Conservation (phyloP, 1,139 yeast species). For the Saccharomycopsis hybrid region DNA sequence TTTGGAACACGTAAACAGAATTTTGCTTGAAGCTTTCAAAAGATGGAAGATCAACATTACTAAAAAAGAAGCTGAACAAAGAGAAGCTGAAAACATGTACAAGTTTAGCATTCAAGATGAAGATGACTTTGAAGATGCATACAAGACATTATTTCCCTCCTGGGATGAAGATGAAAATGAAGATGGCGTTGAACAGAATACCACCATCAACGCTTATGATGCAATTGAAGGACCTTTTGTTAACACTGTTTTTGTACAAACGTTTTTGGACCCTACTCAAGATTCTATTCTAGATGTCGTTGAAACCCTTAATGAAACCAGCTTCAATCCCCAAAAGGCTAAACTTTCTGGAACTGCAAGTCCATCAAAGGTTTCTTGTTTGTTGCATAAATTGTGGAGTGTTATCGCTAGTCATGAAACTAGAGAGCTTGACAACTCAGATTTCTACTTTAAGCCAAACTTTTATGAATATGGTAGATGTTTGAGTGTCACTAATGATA, state of each 20-base stretch:
- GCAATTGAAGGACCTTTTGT: slow-evolving; percentile 20
- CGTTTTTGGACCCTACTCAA: not conserved
- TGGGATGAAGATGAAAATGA: slow-evolving; percentile 55
- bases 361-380: slow-evolving; percentile 5
- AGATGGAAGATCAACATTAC: slow-evolving; percentile 41
- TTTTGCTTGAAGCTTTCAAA: slow-evolving; percentile 38
- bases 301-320: slow-evolving; percentile 1
- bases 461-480: slow-evolving; percentile 33
- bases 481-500: slow-evolving; percentile 41
- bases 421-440: slow-evolving; percentile 7
- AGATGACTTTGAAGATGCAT: slow-evolving; percentile 63
- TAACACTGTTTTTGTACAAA: slow-evolving; percentile 24
- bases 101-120: slow-evolving; percentile 53
- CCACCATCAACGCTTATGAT: slow-evolving; percentile 4
- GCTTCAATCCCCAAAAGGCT: no score
- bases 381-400: slow-evolving; percentile 8
- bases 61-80: slow-evolving; percentile 56
- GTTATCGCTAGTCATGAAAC: slow-evolving; percentile 2
- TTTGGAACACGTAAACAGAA: slow-evolving; percentile 23
- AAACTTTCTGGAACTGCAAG: slow-evolving; percentile 3
- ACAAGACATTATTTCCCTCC: slow-evolving; percentile 75
- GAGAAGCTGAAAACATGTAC: slow-evolving; percentile 55
- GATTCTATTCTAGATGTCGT: slow-evolving; percentile 2
- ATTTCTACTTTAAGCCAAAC: slow-evolving; percentile 20
- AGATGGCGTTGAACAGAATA: slow-evolving; percentile 36